Base-by-base conservation (phyloP, 164 flowering plant species). In the Liriodendron chinense region DNA sequence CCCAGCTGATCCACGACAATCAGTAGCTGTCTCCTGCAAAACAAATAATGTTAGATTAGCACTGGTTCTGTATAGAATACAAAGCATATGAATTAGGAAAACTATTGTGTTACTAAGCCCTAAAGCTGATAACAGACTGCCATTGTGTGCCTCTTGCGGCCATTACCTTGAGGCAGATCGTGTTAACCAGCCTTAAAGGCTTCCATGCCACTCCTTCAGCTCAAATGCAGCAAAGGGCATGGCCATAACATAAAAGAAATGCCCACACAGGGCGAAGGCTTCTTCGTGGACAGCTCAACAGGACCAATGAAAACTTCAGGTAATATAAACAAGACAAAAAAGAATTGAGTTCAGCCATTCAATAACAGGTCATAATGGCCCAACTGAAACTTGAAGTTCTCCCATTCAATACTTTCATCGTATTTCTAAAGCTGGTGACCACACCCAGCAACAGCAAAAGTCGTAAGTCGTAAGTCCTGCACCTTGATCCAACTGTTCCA, bases 81-180 rank as follows among this genome's bases (percentile, higher is more conserved):
- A 56, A 10, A 68, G 21, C 20, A 68, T 68, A 24, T 34, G 71
- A 68, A 28, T 12, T 67, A 73, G 26, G 62, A 24, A 49, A 34
- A 34, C 43, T 3, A 34, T 34, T 34, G 43, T 13, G 47, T 63
- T 28, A 68, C 67, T 28, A 18, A 72, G 65, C 77, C 81, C 78
- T 48, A 78, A 72, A 78, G 77, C 83, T 75, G 76, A 80, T 64
- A 78, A 80, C 80, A 83, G 71, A 75, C 81, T 75, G 81, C 83
- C 80, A 74, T 66, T 14, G 65, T 26, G 72, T 25, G 73, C 80
- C 78, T 68, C 67, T 56, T 56, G 22, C 74, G 80, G 79, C 76
- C 66, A 73, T 80, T 84, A 76, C 83, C 82, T 77, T 70, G 74
- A 64, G 84, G 80, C 81, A 74, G 76, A 66, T 77, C 72, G 47